These are phyloP conservation scores for Hanseniaspora thailandica DNA, from an alignment of 805 yeast species.

Conservation along the genomic window DNA sequence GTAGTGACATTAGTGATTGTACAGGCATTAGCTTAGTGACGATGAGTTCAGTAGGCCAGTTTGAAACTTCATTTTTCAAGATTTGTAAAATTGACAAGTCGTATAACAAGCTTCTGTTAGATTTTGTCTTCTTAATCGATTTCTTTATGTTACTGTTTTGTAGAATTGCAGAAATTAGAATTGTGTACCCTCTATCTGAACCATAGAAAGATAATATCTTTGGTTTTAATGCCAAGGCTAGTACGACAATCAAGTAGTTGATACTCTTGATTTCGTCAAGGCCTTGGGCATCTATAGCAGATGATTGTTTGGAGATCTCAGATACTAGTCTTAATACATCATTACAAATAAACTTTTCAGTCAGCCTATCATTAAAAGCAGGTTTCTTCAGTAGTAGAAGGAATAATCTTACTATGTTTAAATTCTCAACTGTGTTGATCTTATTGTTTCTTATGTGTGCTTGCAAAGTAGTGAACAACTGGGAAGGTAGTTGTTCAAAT, in stretches of 20 bases:
- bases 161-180: slow-evolving; percentile 13
- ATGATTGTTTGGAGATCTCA: slow-evolving; percentile 9
- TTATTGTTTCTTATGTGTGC: slow-evolving; percentile 1
- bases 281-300: slow-evolving; percentile 2
- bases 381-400: background rate
- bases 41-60: slow-evolving; percentile 15
- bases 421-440: background rate
- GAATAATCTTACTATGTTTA: slow-evolving; percentile 8
- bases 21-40: slow-evolving; percentile 59
- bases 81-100: slow-evolving; percentile 12
- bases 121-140: background rate
- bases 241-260: slow-evolving; percentile 7
- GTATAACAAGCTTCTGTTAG: background rate
- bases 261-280: slow-evolving; percentile 8
- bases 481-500: background rate
- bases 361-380: background rate
- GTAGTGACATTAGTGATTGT: slow-evolving; percentile 41
- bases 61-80: slow-evolving; percentile 11
- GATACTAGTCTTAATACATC: slow-evolving; percentile 13
- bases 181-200: slow-evolving; percentile 11
- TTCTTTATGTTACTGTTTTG: slow-evolving; percentile 13
- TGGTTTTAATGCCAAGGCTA: background rate
- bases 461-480: background rate
- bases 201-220: slow-evolving; percentile 9
- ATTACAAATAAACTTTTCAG: slow-evolving; percentile 13